Percentiles rank a stretch among this genome's conserved stretches.
Evolutionary conservation across 495 filamentous ascomycete species (phyloP).

Genomic region (Aspergillus diversus): DNA sequence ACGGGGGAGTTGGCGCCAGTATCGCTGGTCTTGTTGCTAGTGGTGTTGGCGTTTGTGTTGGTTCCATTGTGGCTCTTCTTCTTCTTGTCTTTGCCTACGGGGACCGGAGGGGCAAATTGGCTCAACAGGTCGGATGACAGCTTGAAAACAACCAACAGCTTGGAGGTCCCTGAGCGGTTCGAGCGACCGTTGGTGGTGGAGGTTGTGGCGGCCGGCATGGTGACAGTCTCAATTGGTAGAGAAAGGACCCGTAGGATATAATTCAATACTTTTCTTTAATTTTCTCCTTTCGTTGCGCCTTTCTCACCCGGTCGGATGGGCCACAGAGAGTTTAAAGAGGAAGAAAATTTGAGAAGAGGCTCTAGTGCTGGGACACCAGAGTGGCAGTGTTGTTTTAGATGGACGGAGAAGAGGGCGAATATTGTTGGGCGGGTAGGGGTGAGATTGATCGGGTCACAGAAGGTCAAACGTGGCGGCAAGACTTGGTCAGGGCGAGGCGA

Average conservation of each 20-base stretch:
- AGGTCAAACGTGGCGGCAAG: conserved; percentile 25
- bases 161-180: conserved; percentile 38
- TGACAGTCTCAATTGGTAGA: conserved; percentile 19
- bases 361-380: conserved; percentile 3
- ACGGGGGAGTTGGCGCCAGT: conserved; percentile 42
- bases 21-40: conserved; percentile 38
- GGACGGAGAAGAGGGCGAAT: conserved; percentile 22
- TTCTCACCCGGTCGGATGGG: conserved; percentile 9
- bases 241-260: neutral
- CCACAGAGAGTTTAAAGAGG: neutral
- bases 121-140: conserved; percentile 51
- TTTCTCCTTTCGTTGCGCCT: conserved; percentile 8
- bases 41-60: conserved; percentile 16
- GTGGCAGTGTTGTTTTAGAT: conserved; percentile 24
- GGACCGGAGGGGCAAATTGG: conserved; percentile 42
- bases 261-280: conserved; percentile 7
- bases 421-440: conserved; percentile 19
- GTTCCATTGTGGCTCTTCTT: conserved; percentile 31
- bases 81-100: conserved; percentile 32
- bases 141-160: conserved; percentile 58
- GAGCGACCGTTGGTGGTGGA: conserved; percentile 41
- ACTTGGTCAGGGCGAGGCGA: conserved; percentile 32
- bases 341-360: conserved; percentile 1
- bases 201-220: conserved; percentile 38
- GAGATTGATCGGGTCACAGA: conserved; percentile 17